Base-by-base conservation (phyloP, 2,329 filamentous ascomycete species). In the Cladophialophora yegresii region DNA sequence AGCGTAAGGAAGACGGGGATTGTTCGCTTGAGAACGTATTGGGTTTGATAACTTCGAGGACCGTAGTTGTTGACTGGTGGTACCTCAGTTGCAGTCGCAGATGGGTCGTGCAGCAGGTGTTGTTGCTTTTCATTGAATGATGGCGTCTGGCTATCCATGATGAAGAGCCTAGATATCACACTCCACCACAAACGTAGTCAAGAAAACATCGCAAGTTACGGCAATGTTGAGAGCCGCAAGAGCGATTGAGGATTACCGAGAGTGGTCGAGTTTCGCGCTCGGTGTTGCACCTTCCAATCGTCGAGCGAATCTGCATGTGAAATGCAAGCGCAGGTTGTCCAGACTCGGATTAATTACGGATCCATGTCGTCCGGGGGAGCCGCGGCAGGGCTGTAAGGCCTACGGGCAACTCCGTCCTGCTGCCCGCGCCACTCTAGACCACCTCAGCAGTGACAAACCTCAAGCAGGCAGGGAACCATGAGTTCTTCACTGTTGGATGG, bases 1-100 rank as follows among this genome's bases (percentile, higher is more conserved):
- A 67, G 28, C 45, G 65, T 65, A 16, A 71, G 56, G 47, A 66
- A 53, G 23, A 68, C 67, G n/a, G 67, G 65, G 20, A 70, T 12
- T n/a, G 63, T 30, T 16, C 67, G 63, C 40, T 49, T 60, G 40
- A 67, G 8, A 12, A 67, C 22, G 23, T 45, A 55, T 16, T 50
- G 26, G 61, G 49, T 51, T 40, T 32, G 53, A 26, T 28, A 8
- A 26, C 28, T 23, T 30, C 43, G 23, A 16, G 20, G 23, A 23
- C n/a, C 5, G 4, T 54, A 40, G 20, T 7, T 20, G 8, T 50
- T 5, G 20, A 23, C 13, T 28, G 22, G 5, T 26, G 47, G 55
- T 20, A 47, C 43, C 8, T 23, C 30, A 43, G n/a, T 43, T 7
- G 22, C 16, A 20, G 13, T 23, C 32, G 49, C 30, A 49, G 33